A percentile compares a stretch with the other conserved stretches of the same genome.
Evolutionary conservation across 2,329 filamentous ascomycete species (phyloP).

Genomic region (Ceratocystis harringtonii): DNA sequence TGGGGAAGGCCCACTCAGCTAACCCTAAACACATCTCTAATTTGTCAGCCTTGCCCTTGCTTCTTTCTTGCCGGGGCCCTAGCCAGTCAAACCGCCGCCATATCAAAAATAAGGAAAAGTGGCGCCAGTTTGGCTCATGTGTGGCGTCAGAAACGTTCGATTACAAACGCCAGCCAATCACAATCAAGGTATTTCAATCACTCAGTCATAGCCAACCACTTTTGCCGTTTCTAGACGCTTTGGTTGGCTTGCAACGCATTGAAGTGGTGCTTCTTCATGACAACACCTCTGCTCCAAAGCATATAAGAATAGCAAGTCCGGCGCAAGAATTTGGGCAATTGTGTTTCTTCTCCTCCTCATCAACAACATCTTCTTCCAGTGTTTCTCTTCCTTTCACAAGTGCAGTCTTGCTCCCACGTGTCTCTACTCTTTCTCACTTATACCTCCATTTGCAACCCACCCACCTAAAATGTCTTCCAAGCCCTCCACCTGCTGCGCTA

Average conservation of each 20-base stretch:
- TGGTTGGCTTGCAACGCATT: slow-evolving; percentile 7
- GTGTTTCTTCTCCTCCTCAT: background rate
- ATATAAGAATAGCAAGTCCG: slow-evolving; percentile 13
- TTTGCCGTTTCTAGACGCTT: slow-evolving; percentile 12
- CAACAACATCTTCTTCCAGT: background rate
- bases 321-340: background rate
- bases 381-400: background rate
- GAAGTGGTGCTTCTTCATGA: slow-evolving; percentile 2
- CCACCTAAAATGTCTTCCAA: slow-evolving; percentile 14
- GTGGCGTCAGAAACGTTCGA: slow-evolving; percentile 3
- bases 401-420: too few relatives aligned
- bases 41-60: background rate
- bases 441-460: background rate
- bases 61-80: background rate
- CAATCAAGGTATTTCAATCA: slow-evolving; percentile 16
- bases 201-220: slow-evolving; percentile 10
- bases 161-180: slow-evolving; percentile 14
- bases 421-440: background rate
- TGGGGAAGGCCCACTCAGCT: background rate
- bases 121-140: slow-evolving; percentile 5
- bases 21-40: background rate
- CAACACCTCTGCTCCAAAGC: slow-evolving; percentile 2
- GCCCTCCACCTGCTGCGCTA: slow-evolving; percentile 40
- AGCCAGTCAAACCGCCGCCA: background rate
- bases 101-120: background rate